A percentile compares a stretch with the other conserved stretches of the same genome.
phyloP scores from a whole-genome alignment of 2,329 filamentous ascomycete species.

The Diaporthe velutina region DNA sequence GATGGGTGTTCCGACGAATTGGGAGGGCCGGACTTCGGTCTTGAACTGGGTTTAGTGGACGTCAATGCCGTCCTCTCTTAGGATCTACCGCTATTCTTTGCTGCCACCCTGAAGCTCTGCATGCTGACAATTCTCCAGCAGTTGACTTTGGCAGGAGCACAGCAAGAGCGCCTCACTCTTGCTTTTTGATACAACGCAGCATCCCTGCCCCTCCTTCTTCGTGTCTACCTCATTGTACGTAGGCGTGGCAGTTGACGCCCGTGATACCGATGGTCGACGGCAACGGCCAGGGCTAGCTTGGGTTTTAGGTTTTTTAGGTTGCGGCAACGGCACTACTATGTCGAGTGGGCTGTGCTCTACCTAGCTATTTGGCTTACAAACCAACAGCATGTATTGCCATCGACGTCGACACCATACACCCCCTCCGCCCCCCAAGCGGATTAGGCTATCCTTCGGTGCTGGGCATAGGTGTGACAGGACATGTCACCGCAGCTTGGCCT shows the following conservation, averaged over 20 bases:
- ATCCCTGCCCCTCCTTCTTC: background rate
- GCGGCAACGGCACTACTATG: background rate
- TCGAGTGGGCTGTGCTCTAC: background rate
- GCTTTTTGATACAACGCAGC: background rate
- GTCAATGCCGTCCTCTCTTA: conserved; percentile 1
- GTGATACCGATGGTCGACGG: background rate
- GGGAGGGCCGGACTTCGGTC: conserved; percentile 23
- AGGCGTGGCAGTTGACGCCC: background rate
- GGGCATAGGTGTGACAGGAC: conserved; percentile 6
- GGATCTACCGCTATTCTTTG: conserved; percentile 13
- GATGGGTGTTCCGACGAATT: conserved; percentile 1
- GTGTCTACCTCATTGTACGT: background rate
- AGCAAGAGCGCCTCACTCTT: background rate
- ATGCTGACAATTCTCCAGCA: conserved; percentile 29
- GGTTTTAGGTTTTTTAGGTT: conserved; percentile 23
- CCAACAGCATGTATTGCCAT: background rate
- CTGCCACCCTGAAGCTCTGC: conserved; percentile 13
- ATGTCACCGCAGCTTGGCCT: conserved; percentile 21
- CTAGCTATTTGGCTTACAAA: background rate
- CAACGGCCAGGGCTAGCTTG: conserved; percentile 8
- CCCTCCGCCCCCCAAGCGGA: background rate
- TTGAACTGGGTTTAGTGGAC: conserved; percentile 11
- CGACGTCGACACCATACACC: conserved; percentile 5
- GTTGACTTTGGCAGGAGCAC: background rate
- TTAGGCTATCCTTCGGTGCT: background rate